Evolutionary conservation across 768 basidiomycete genomes (phyloP).

Genomic region (Lentinula raphanica): DNA sequence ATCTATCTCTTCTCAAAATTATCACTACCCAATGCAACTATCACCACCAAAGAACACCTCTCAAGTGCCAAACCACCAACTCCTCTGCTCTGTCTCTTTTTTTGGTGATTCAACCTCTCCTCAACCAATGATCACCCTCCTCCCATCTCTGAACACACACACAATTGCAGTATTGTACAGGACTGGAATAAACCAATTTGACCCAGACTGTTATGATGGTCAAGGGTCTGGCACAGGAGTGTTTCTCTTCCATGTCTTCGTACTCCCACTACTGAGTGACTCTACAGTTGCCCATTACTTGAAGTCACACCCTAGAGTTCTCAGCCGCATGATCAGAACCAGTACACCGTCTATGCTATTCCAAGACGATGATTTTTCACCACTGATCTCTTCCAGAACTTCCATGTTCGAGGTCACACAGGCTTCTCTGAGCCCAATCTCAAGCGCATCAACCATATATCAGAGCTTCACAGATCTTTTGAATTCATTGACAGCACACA

Average conservation of each 20-base stretch:
- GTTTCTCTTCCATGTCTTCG: not conserved
- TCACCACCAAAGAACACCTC: too few species aligned
- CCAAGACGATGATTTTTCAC: not conserved
- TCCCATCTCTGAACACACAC: not conserved
- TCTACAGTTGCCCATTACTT: not conserved
- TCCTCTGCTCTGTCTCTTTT: not conserved
- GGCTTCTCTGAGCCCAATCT: not conserved
- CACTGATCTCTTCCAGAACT: not conserved
- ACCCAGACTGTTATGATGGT: not conserved
- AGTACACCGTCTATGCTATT: not conserved
- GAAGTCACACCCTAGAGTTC: not conserved
- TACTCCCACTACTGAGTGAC: not conserved
- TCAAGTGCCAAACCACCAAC: too few species aligned
- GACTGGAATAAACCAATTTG: not conserved
- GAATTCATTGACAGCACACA: not conserved
- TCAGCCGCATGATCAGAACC: not conserved
- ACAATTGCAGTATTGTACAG: not conserved
- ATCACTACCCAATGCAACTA: too few species aligned
- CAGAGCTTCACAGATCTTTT: not conserved
- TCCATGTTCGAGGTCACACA: not conserved
- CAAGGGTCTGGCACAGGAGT: not conserved
- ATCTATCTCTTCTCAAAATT: too few species aligned
- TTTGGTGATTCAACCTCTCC: not conserved
- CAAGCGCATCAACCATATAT: not conserved
- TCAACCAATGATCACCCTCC: not conserved